Evolutionary conservation across 495 filamentous ascomycete genomes (phyloP), one percentile per base, ranked within the genome.

Genomic region (Zalerion maritima): DNA sequence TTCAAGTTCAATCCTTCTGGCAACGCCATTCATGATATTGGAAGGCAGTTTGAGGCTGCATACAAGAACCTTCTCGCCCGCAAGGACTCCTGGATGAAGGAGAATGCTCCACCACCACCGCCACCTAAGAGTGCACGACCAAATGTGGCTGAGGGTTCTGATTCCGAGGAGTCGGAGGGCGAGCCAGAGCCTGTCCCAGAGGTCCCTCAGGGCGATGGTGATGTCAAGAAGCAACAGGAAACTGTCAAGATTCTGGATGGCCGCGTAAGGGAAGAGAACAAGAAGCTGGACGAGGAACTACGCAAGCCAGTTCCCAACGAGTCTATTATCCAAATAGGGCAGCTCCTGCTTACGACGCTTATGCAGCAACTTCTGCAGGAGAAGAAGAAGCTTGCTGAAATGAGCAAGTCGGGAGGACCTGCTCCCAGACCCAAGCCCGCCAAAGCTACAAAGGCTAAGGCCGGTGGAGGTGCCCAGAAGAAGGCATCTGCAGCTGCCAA

Each of bases 1-100:
- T 81, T 69, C 58, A 73, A 77, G 15, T 97, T 94, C 69, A 97
- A 97, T 45, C 77, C 82, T 18, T 54, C 59, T 1, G 71, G 67
- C n/a, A 82, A 92, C 40, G 60, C 70, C 0, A 77, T 91, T 7
- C 70, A 80, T 36, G 23, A 54, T 3, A 61, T 76, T 42, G 89
- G 83, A 8, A 68, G 77, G 37, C 57, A 70, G 26, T 57, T 91
- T 3, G 69, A 89, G 45, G 60, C 64, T 9, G 35, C 86, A 1
- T 92, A 86, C 57, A 68, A 82, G 16, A 41, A 54, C 9, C 73
- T 89, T 43, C 81, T 83, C 68, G 49, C 52, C 0, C 67, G 71
- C 43, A 91, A 87, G 56, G 58, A 73, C 8, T 62, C 71, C 8
- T 94, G 81, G 63, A 64, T 92, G 43, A 70, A 75, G 8, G 64